phyloP scores from a whole-genome alignment of 75 land plant genomes.

The Gnetum montanum region DNA sequence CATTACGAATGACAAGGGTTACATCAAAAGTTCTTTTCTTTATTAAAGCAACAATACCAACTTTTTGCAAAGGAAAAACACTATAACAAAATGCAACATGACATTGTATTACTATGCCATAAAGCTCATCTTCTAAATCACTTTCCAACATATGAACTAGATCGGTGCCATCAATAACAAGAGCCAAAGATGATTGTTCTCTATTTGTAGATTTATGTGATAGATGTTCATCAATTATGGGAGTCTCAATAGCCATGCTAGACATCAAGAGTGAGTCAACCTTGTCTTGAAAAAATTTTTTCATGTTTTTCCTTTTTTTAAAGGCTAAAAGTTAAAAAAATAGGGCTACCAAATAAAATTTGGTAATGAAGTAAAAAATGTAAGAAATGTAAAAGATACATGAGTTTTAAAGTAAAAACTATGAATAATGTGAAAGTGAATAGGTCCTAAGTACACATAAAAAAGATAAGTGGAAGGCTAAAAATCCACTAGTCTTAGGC shows the following conservation, averaged over 20 bases:
- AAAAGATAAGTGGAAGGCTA: too few species aligned
- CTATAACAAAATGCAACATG: conserved; percentile 82
- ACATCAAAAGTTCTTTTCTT: conserved; percentile 74
- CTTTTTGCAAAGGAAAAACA: conserved; percentile 88
- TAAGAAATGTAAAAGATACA: too few species aligned
- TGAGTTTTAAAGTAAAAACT: too few species aligned
- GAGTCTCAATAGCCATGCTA: neutral
- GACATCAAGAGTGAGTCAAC: conserved; percentile 6
- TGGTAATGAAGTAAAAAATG: too few species aligned
- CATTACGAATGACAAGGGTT: conserved; percentile 95
- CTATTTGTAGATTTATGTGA: neutral
- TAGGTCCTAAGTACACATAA: too few species aligned
- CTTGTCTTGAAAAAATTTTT: neutral
- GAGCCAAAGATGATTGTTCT: conserved; percentile 36
- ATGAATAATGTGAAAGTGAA: too few species aligned
- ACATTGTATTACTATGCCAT: conserved; percentile 73
- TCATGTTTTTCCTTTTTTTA: neutral
- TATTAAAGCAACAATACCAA: conserved; percentile 77
- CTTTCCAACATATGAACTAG: conserved; percentile 80
- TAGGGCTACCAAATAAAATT: too few species aligned
- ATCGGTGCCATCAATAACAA: conserved; percentile 87
- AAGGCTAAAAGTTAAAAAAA: too few species aligned
- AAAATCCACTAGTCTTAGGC: too few species aligned
- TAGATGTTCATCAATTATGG: neutral
- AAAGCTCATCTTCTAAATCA: conserved; percentile 83